Evolutionary conservation across 768 basidiomycete genomes (phyloP), one percentile per base, ranked within the genome.

Genomic region (Tulasnella sp.): DNA sequence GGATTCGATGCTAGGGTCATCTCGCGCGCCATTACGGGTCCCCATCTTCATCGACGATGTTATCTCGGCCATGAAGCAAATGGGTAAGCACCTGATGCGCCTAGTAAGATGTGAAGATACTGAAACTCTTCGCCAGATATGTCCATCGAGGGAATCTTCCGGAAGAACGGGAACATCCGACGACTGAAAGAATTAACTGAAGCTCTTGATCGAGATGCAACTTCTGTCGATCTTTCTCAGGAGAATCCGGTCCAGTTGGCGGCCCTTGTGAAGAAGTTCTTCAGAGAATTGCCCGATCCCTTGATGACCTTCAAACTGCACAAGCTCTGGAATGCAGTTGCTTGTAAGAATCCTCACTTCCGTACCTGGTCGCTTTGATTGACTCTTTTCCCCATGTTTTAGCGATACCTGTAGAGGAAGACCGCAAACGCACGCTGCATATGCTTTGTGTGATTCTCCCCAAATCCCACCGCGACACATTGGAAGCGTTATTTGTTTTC

Each of bases 11-110:
- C 91, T 94, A 76, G 98, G 97, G 27, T 94, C 95, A 34, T 94
- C 96, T 8, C 90, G 94, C 46, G 91, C 90, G 46, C 90, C 95
- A 9, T 83, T 99, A 81, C 89, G 95, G 82, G 92, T 99, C 31
- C 98, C 98, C 19, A 98, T 95, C 85, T 98, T 99, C 84, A 94
- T 99, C 79, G 98, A 99, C 84, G 98, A 99, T 83, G 95, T 98
- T 80, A 91, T 99, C 71, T 97, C 96, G 75, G 96, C 98, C 16
- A 99, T 99, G 98, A 89, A 94, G 84, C 97, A 98, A 85, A 99
- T 99, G 98, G 97, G 97, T 98, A 79, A 81, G 93, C 86, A 19
- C 24, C 52, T 34, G 40, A n/a, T 56, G 81, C n/a, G n/a, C 19
- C 77, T 46, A 62, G 44, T 38, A 34, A 19, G 48, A 27, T 39